Evolutionary conservation across 805 yeast genomes (phyloP).

Genomic region (Monosporozyma yasuniensis): DNA sequence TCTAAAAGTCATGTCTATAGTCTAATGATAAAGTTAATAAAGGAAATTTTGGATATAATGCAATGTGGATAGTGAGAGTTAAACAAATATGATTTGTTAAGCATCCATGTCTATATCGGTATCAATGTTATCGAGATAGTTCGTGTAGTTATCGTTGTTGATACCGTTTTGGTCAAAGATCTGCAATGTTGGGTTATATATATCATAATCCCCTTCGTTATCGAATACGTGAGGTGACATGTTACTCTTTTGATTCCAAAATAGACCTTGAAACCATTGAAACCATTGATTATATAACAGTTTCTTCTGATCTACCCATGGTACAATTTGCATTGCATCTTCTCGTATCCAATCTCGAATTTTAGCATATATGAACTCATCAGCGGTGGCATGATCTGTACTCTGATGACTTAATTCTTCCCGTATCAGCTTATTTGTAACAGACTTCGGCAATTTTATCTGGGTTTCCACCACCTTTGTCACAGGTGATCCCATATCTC

Average conservation of each 20-base stretch:
- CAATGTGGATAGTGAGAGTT: too few species aligned
- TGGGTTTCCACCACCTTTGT: conserved; percentile 6
- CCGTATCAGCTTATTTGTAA: conserved; percentile 3
- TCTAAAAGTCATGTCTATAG: neutral
- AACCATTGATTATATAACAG: conserved; percentile 24
- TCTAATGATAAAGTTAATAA: neutral
- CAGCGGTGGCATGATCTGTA: neutral
- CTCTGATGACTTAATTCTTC: neutral
- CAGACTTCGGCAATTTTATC: conserved; percentile 6
- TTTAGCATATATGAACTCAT: conserved; percentile 16
- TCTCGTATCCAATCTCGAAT: conserved; percentile 20
- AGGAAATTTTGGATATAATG: neutral
- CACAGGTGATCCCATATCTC: neutral
- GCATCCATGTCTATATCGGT: conserved; percentile 12
- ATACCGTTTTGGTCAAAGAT: neutral
- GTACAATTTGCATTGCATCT: conserved; percentile 22
- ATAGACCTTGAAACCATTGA: conserved; percentile 17
- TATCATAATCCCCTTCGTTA: conserved; percentile 10
- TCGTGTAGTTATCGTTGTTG: neutral
- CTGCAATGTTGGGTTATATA: conserved; percentile 1
- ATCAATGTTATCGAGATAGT: conserved; percentile 7
- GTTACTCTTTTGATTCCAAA: conserved; percentile 6
- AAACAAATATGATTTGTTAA: neutral
- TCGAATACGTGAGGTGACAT: conserved; percentile 2
- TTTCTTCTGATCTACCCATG: conserved; percentile 19